Percentiles rank a stretch among this genome's conserved stretches.
These are phyloP conservation scores for Apiospora aurea DNA, from an alignment of 2,329 filamentous ascomycete genomes.

Conservation along the genomic window DNA sequence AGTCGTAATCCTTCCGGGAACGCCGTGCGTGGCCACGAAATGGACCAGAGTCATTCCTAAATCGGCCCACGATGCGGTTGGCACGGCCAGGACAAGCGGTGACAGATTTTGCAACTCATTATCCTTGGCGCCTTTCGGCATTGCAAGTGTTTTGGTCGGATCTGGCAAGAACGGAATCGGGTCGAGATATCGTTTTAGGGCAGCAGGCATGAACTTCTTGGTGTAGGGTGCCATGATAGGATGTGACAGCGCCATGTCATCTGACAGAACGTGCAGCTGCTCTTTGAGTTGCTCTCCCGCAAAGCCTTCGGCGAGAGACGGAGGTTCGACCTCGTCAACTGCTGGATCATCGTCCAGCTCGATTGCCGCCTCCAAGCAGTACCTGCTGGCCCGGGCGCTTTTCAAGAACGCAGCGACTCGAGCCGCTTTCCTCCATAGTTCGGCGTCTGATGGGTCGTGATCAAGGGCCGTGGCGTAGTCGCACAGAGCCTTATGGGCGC, in stretches of 20 bases:
- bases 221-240: slow-evolving; percentile 66
- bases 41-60: slow-evolving; percentile 50
- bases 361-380: slow-evolving; percentile 70
- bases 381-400: slow-evolving; percentile 64
- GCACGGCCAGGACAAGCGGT: slow-evolving; percentile 41
- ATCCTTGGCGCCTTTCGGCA: slow-evolving; percentile 31
- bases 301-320: slow-evolving; percentile 67
- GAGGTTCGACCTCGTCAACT: slow-evolving; percentile 66
- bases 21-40: slow-evolving; percentile 43
- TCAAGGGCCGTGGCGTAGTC: slow-evolving; percentile 67
- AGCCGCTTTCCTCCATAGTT: slow-evolving; percentile 68
- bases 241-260: slow-evolving; percentile 65
- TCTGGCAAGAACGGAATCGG: slow-evolving; percentile 69
- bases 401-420: slow-evolving; percentile 65
- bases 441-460: slow-evolving; percentile 71
- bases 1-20: slow-evolving; percentile 43
- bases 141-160: slow-evolving; percentile 46
- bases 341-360: slow-evolving; percentile 73
- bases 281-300: slow-evolving; percentile 68
- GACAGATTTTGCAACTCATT: slow-evolving; percentile 15
- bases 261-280: slow-evolving; percentile 59
- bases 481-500: slow-evolving; percentile 56
- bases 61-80: slow-evolving; percentile 50
- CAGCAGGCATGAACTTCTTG: slow-evolving; percentile 56
- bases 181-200: slow-evolving; percentile 63